Conservation (phyloP, 352 stramenopile species). For the Elongisporangium senticosum region DNA sequence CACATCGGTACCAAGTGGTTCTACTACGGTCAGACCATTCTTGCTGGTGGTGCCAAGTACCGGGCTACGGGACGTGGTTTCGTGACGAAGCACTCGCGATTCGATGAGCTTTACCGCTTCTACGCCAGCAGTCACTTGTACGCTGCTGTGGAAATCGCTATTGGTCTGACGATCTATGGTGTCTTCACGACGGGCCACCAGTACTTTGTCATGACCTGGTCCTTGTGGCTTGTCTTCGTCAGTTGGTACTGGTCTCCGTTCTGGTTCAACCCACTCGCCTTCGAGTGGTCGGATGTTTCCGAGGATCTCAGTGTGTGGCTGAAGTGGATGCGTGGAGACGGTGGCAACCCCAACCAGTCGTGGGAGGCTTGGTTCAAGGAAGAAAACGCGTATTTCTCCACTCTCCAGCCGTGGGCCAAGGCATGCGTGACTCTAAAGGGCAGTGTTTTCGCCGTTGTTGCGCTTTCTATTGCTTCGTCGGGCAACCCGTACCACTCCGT, state of each 20-base stretch:
- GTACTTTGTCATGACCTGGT: constrained; percentile 98
- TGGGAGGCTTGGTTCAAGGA: constrained; percentile 97
- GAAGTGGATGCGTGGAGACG: constrained; percentile 92
- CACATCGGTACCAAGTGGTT: constrained; percentile 99
- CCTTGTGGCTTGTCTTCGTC: constrained; percentile 91
- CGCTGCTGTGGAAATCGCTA: constrained; percentile 89
- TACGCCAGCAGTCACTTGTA: constrained; percentile 98
- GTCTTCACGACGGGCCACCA: constrained; percentile 92
- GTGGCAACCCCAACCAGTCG: constrained; percentile 90
- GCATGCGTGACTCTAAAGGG: constrained; percentile 88
- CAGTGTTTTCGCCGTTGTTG: constrained; percentile 84
- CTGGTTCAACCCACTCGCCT: constrained; percentile 98
- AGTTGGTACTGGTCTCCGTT: constrained; percentile 92
- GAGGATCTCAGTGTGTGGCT: constrained; percentile 89
- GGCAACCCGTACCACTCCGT: constrained; percentile 64
- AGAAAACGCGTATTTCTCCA: constrained; percentile 92
- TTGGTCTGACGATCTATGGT: constrained; percentile 92
- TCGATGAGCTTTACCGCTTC: constrained; percentile 98
- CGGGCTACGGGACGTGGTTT: constrained; percentile 97
- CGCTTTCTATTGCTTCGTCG: constrained; percentile 79
- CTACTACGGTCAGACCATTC: constrained; percentile 98
- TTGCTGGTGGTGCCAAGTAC: constrained; percentile 98
- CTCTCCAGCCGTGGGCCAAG: constrained; percentile 87
- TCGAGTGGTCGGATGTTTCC: constrained; percentile 94
- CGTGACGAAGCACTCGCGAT: constrained; percentile 97